These are phyloP conservation scores for Alternaria panax DNA, from an alignment of 2,329 filamentous ascomycete genomes.

Conservation along the genomic window DNA sequence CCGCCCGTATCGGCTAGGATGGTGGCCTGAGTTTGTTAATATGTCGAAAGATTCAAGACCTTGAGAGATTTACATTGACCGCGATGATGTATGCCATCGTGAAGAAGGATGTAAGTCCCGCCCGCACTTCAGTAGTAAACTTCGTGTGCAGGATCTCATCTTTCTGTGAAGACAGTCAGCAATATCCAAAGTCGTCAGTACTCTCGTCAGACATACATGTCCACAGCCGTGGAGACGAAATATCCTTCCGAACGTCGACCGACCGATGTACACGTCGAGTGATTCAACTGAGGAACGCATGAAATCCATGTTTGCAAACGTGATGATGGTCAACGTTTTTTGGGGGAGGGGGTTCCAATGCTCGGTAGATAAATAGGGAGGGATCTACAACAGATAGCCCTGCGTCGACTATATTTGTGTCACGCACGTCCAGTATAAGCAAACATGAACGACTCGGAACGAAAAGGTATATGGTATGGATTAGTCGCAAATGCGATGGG, in stretches of 20 bases:
- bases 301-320: slow-evolving; percentile 32
- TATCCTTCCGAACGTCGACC: slow-evolving; percentile 50
- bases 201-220: slow-evolving; percentile 66
- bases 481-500: slow-evolving; percentile 1
- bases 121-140: slow-evolving; percentile 84
- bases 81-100: slow-evolving; percentile 54
- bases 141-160: slow-evolving; percentile 75
- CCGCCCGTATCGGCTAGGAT: slow-evolving; percentile 68
- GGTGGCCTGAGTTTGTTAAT: slow-evolving; percentile 39
- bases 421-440: slow-evolving; percentile 16
- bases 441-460: slow-evolving; percentile 19
- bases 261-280: slow-evolving; percentile 35
- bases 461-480: slow-evolving; percentile 12
- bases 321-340: neutral
- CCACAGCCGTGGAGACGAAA: slow-evolving; percentile 84
- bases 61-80: slow-evolving; percentile 33
- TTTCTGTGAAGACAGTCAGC: slow-evolving; percentile 56
- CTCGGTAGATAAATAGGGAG: slow-evolving; percentile 6
- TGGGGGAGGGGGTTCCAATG: slow-evolving; percentile 13
- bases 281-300: slow-evolving; percentile 26
- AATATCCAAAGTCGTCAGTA: neutral
- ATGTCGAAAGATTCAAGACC: neutral
- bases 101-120: slow-evolving; percentile 74
- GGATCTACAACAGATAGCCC: neutral
- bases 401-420: slow-evolving; percentile 16